Evolutionary conservation across 2,329 filamentous ascomycete species (phyloP), one percentile per base, ranked within the genome.

Genomic region (Aspergillaceae sp.): DNA sequence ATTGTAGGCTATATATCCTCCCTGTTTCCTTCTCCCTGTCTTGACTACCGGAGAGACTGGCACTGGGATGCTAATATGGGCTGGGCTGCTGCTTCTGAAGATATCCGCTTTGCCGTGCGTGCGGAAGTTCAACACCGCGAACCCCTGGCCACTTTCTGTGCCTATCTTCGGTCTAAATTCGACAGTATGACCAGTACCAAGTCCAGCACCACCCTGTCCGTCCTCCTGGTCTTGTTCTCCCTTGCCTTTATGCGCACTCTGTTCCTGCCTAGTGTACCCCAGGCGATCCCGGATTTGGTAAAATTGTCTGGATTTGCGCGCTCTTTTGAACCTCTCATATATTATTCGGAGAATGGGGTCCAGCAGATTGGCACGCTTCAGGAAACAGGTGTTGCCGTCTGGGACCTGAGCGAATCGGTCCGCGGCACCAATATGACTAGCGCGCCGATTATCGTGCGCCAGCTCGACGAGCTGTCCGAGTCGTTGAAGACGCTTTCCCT

Each of bases 351-450:
- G 60, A 86, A 90, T 61, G 89, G 89, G 6, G 83, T 89, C 38
- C 79, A 83, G 34, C 89, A 95, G 61, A 88, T 95, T 36, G 83
- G 84, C 48, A 87, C 94, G 52, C 73, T 97, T 42, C 89, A 94
- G 65, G 88, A 92, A 45, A 95, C 90, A 0, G 87, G 89, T 38
- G 84, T 94, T 30, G 91, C 91, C 1, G 89, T 97, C 28, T 95
- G 90, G 87, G 91, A 97, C 63, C 76, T 97, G 4, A 86, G 88
- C 48, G 91, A 96, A 74, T 94, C 85, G 53, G 86, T 96, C 46
- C 81, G 90, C 42, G 82, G 79, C 4, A 90, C 88, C 48, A 94
- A 94, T 63, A 90, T 96, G 86, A 89, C 87, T 9, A 90, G 87
- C 40, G 89, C 86, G 5, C 82, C 84, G 1, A 82, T 88, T 56